Percentiles rank a stretch among this genome's conserved stretches.
These are phyloP conservation scores for Nematodospora anomalae DNA, from an alignment of 1,139 yeast species.

Conservation along the genomic window DNA sequence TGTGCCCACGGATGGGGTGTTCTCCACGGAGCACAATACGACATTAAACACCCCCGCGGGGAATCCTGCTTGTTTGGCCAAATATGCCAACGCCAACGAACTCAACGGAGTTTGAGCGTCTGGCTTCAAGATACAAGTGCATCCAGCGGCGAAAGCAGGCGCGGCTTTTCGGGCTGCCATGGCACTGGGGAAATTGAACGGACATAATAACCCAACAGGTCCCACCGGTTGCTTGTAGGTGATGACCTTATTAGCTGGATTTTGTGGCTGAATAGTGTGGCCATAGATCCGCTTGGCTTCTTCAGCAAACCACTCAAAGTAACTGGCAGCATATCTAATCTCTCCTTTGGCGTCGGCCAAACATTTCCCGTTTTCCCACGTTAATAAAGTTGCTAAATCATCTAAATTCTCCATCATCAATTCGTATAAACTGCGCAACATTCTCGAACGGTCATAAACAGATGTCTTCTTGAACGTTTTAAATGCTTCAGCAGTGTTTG, in stretches of 20 bases:
- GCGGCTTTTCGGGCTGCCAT: constrained; percentile 52
- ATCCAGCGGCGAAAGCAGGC: constrained; percentile 51
- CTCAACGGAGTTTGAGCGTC: constrained; percentile 48
- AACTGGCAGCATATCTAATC: constrained; percentile 43
- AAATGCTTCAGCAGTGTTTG: constrained; percentile 62
- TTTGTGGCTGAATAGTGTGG: constrained; percentile 42
- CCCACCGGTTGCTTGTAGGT: constrained; percentile 50
- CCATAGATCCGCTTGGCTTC: constrained; percentile 45
- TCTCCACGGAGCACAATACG: constrained; percentile 35
- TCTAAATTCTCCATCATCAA: constrained; percentile 43
- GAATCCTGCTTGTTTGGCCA: constrained; percentile 45
- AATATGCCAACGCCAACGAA: constrained; percentile 45
- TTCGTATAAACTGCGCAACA: constrained; percentile 58
- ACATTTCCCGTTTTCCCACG: constrained; percentile 48
- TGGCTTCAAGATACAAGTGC: constrained; percentile 48
- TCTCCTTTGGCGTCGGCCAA: constrained; percentile 44
- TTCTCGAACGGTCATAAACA: constrained; percentile 63
- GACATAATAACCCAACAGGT: constrained; percentile 49
- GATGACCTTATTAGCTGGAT: constrained; percentile 37
- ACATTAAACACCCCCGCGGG: constrained; percentile 48
- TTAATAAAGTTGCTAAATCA: constrained; percentile 42
- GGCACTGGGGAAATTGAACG: constrained; percentile 50
- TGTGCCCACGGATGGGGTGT: constrained; percentile 35
- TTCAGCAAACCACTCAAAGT: constrained; percentile 48
- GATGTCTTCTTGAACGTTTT: constrained; percentile 54